Base-by-base conservation (phyloP, 1,284 basidiomycete species). In the Cryptococcus sp. region DNA sequence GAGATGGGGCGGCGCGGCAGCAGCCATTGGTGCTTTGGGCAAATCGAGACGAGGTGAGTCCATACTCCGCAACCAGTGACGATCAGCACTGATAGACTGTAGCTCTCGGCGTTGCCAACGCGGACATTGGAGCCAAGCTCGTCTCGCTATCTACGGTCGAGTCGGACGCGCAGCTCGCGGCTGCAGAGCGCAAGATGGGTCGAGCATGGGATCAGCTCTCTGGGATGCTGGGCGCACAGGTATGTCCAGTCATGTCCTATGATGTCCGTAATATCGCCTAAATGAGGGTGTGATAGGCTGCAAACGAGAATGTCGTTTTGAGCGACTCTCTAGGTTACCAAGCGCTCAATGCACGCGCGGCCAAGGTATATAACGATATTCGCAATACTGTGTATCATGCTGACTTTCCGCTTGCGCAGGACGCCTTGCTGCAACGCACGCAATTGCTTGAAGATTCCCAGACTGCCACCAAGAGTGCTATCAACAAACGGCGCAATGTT, bases 291-390 rank as follows among this genome's bases (percentile, higher is more conserved):
- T 22, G 5, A 45, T 55, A 82, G 81, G 86, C 90, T 31, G 88
- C 92, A 60, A 92, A 88, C 66, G 93, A 95, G 82, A 91, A 90
- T 67, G 90, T 97, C 44, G 88, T 95, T 42, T 78, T 97, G 23
- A 91, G 91, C 22, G 93, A 97, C 75, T 88, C 91, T 0, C 81
- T 97, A 53, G 91, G 91, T 1, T 97, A 97, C 76, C 92, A 96
- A 78, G 89, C 91, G 17, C 83, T 93, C 78, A 96, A 96, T 69
- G 91, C 94, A n/a, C 85, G 88, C 47, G 90, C 93, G 13, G 93
- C 92, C 2, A 95, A 93, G 68, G 81, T 80, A 25, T 45, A 76
- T 59, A 23, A 27, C 17, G 31, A 35, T 4, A 35, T 2, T 13
- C 13, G 13, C 31, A 35, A 13, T 10, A 35, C 10, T 35, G 31